Evolutionary conservation across 306 rosid species (phyloP).

Genomic region (Quillaja saponaria): DNA sequence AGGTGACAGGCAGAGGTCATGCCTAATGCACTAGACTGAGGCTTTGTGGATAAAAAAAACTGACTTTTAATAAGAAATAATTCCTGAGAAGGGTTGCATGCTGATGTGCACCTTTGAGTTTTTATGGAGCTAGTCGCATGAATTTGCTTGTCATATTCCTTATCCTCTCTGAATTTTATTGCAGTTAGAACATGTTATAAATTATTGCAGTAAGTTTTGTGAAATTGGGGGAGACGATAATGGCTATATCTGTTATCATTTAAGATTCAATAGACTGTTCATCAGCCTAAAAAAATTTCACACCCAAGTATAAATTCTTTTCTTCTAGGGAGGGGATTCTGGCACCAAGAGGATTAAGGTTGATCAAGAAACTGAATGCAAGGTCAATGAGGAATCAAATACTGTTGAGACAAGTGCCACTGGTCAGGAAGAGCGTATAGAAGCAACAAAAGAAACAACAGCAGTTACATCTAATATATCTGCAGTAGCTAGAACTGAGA

Average conservation of each 20-base stretch:
- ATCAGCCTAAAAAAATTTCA: not conserved
- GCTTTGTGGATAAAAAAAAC: not conserved
- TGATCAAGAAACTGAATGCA: constrained; percentile 56
- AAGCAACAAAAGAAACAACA: constrained; percentile 39
- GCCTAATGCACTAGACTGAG: not conserved
- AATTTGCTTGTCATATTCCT: constrained; percentile 1
- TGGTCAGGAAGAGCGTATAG: constrained; percentile 36
- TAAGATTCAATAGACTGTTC: not conserved
- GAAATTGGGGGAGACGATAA: not conserved
- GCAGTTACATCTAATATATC: constrained; percentile 51
- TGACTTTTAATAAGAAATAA: not conserved
- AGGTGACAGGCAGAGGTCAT: not conserved
- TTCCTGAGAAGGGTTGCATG: not conserved
- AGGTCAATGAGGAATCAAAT: constrained; percentile 33
- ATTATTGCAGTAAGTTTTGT: constrained; percentile 1
- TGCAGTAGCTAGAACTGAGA: constrained; percentile 44
- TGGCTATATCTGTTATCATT: not conserved
- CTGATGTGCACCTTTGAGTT: not conserved
- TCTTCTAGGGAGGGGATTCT: constrained; percentile 64
- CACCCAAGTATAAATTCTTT: not conserved
- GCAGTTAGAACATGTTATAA: constrained; percentile 1
- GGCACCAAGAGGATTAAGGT: constrained; percentile 58
- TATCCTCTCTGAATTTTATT: not conserved
- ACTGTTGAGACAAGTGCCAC: constrained; percentile 36
- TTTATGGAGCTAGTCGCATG: constrained; percentile 2